A percentile compares a stretch with the other conserved stretches of the same genome.
These are phyloP conservation scores for Vicia sativa DNA, from an alignment of 306 rosid genomes.

Conservation along the genomic window DNA sequence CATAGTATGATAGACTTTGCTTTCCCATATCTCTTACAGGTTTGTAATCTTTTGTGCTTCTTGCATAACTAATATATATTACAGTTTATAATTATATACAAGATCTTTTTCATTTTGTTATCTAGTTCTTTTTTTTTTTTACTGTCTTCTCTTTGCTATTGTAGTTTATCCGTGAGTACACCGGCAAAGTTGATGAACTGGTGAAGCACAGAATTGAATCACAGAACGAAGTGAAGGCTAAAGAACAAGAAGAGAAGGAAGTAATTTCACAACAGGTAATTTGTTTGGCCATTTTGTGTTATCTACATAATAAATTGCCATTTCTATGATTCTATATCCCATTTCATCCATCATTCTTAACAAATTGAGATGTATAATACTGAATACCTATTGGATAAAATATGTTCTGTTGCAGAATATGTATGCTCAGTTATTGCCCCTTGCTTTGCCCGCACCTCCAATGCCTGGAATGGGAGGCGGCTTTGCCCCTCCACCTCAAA, in stretches of 20 bases:
- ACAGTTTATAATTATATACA: slow-evolving; percentile 6
- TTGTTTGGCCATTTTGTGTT: slow-evolving; percentile 32
- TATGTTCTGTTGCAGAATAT: slow-evolving; percentile 76
- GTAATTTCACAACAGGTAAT: slow-evolving; percentile 91
- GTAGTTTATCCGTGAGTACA: slow-evolving; percentile 95
- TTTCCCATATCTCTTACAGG: slow-evolving; percentile 93
- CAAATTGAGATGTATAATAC: slow-evolving; percentile 23
- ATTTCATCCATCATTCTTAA: slow-evolving; percentile 4
- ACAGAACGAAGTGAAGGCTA: slow-evolving; percentile 66
- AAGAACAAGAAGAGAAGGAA: slow-evolving; percentile 88
- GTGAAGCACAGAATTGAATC: slow-evolving; percentile 90
- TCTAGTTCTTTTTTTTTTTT: slow-evolving; percentile 5
- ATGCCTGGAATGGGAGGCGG: slow-evolving; percentile 93
- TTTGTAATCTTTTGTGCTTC: slow-evolving; percentile 36
- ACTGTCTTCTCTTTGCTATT: slow-evolving; percentile 28
- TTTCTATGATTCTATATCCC: slow-evolving; percentile 1
- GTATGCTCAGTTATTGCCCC: slow-evolving; percentile 97
- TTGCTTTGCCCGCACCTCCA: slow-evolving; percentile 98
- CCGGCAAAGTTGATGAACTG: slow-evolving; percentile 94
- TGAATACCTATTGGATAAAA: background rate
- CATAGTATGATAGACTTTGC: slow-evolving; percentile 95
- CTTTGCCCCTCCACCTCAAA: slow-evolving; percentile 72
- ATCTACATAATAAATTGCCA: slow-evolving; percentile 3
- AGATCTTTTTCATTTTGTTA: slow-evolving; percentile 31
- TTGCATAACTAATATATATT: slow-evolving; percentile 3